Evolutionary conservation across 208 protist species (phyloP), one percentile per base, ranked within the genome.

Genomic region (Strigomonas oncopelti): DNA sequence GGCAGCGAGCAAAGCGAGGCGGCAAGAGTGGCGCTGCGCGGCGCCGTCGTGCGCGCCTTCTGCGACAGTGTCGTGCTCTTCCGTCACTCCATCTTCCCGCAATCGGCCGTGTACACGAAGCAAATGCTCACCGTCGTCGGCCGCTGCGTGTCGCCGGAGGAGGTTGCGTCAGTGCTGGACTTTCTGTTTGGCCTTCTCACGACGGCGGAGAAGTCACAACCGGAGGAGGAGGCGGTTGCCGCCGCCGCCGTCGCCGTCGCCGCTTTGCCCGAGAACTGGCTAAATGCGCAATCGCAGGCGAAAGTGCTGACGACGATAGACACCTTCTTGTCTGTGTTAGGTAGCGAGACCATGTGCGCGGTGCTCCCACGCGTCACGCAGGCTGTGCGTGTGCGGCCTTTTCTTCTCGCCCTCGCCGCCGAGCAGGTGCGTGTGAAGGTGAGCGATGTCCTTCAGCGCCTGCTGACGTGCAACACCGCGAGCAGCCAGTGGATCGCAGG

Each of bases 111-210:
- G 22, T 45, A 69, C 29, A 52, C 62, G 11, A 61, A 48, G 25
- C 20, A 67, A 55, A 31, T 54, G 11, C 8, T 72, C 34, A 52
- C 34, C 8, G 59, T 55, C 16, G 62, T 51, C 31, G 52, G 55
- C 31, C 73, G 67, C 28, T 0, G 42, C 31, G 28, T 74, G 42
- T 46, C 68, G 0, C 59, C 67, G 57, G 52, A 75, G 31, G 22
- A 58, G 18, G 42, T 24, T 7, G 61, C 38, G 20, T 58, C 11
- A 32, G 64, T 67, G 5, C 32, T 55, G 29, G 66, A 69, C 9
- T 72, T 77, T 29, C 67, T 63, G 0, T 11, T 66, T 22, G 28
- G 66, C 16, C 25, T 54, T 11, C 27, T 77, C 51, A 51, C 32
- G 1, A 32, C 71, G 11, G 66, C 72, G 5, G n/a, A 25, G n/a